Percentiles rank a stretch among this genome's conserved stretches.
These are phyloP conservation scores for Lablab purpureus DNA, from an alignment of 306 rosid genomes.

Conservation along the genomic window DNA sequence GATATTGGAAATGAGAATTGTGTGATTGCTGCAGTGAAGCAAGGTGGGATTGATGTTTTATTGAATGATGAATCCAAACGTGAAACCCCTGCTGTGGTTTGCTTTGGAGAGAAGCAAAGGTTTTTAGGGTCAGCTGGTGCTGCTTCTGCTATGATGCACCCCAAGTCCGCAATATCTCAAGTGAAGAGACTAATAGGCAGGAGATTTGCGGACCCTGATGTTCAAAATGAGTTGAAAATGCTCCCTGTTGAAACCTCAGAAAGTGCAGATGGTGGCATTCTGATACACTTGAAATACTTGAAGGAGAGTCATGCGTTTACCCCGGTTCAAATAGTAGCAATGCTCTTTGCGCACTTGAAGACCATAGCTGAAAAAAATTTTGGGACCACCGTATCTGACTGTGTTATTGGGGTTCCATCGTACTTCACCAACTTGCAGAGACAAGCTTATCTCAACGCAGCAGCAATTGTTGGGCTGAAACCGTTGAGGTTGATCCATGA, in stretches of 20 bases:
- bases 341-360: constrained; percentile 89
- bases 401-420: constrained; percentile 89
- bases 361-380: constrained; percentile 64
- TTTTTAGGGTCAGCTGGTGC: constrained; percentile 93
- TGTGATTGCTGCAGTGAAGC: constrained; percentile 89
- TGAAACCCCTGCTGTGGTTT: constrained; percentile 85
- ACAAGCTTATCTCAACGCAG: constrained; percentile 77
- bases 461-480: constrained; percentile 81
- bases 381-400: constrained; percentile 70
- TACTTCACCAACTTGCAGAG: constrained; percentile 93
- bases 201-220: constrained; percentile 59
- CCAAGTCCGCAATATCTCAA: constrained; percentile 82
- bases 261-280: constrained; percentile 72
- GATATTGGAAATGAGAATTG: constrained; percentile 98
- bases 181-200: constrained; percentile 86
- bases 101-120: constrained; percentile 93
- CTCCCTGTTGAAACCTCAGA: constrained; percentile 72
- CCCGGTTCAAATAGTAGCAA: constrained; percentile 80
- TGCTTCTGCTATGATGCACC: constrained; percentile 87
- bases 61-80: constrained; percentile 91
- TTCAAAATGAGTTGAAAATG: constrained; percentile 68
- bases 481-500: constrained; percentile 92
- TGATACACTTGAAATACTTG: constrained; percentile 73
- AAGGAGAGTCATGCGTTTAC: constrained; percentile 64
- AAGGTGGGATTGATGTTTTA: constrained; percentile 84